Evolutionary conservation across 2,329 filamentous ascomycete species (phyloP), one percentile per base, ranked within the genome.

Genomic region (Sclerotinia nivalis): DNA sequence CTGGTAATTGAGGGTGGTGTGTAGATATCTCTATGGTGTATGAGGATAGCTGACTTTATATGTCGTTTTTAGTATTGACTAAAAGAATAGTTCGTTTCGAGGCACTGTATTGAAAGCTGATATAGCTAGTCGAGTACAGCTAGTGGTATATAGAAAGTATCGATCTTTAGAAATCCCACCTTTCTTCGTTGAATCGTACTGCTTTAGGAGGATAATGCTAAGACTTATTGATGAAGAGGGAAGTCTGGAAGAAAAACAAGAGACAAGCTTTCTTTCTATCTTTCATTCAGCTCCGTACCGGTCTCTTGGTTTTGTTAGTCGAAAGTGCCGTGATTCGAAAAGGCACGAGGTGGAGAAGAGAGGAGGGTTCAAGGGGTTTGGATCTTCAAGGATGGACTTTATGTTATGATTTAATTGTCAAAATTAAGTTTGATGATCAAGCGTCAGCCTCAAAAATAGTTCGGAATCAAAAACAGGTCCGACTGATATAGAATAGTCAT

Each of bases 361-460:
- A 67, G 22, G 40, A 56, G 43, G 52, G 52, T 40, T 68, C 55
- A 59, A 61, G 66, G 66, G 66, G 45, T 52, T 50, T 47, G 55
- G 45, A 22, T 31, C 28, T 50, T 37, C 20, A 12, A 49, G 45
- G 31, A 18, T 20, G 45, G 31, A 18, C 28, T 64, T 50, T 64
- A 64, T 64, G 60, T 62, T 43, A 50, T 50, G 60, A 64, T 64
- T 45, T 50, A 64, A 64, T 64, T 50, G 45, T 50, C 45, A 18
- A 64, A 50, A n/a, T 52, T 64, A 47, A 52, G 47, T 64, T 40
- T 34, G 47, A 40, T 40, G 60, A 50, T 64, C 45, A 25, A 64
- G 45, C 60, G 45, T 37, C 25, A 52, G 47, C 60, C 47, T 64
- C 60, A 25, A 25, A 22, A 37, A 22, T 40, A 40, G 31, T 37